Base-by-base conservation (phyloP, 2,329 filamentous ascomycete genomes). In the Nigrospora oryzae region DNA sequence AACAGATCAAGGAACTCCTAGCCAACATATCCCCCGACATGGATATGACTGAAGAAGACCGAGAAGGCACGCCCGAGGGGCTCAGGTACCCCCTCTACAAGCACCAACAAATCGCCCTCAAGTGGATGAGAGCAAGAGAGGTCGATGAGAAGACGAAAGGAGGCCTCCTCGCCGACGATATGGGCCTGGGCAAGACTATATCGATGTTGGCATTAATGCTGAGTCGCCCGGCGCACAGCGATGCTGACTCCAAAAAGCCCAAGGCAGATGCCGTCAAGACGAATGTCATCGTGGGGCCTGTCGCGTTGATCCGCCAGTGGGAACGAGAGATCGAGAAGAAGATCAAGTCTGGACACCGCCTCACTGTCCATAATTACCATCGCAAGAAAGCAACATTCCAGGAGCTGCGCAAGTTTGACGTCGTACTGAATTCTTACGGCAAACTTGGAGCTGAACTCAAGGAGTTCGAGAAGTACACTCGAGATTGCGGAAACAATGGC, bases 171-270 rank as follows among this genome's bases (percentile, higher is more conserved):
- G 84, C 83, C 1, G 85, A 89, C 55, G 85, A 89, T 50, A 93
- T 91, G 87, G 87, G 87, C 8, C 68, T 91, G 11, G 87, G 87
- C 8, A 91, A 93, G 64, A 91, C 87, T 0, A 83, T 95, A 19
- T 88, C 91, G 49, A 83, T 86, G 5, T 70, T 96, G 17, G 79
- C 89, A 4, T 73, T 95, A 37, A 85, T 95, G 53, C 70, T 88
- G 12, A 75, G 37, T 31, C 50, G 43, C 10, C 45, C 43, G 38
- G 40, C 49, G 16, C 4, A 7, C 35, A 17, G 7, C 5, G 35
- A 36, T 10, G 6, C 4, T 10, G 35, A 36, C n/a, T n/a, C 14
- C 4, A 28, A 28, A 28, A 28, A 28, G 5, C 11, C 40, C 23
- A 28, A 28, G 7, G 23, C 23, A 10, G 23, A 28, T 28, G 11